phyloP scores from a whole-genome alignment of 208 protist genomes.

The Wallacemonas sp. region DNA sequence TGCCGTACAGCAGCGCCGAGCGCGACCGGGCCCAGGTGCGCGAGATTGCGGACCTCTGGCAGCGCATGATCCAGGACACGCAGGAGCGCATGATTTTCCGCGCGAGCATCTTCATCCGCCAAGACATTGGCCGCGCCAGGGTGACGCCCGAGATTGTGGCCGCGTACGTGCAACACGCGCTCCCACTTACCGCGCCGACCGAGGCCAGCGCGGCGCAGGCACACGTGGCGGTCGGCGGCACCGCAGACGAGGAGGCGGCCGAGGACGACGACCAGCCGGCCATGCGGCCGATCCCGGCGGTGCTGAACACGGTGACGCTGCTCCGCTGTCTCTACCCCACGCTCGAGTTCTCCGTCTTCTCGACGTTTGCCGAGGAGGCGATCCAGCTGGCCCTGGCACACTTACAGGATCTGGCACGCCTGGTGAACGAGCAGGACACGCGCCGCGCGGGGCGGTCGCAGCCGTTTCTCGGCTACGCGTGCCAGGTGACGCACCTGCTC shows the following conservation, averaged over 20 bases:
- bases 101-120: slow-evolving; percentile 73
- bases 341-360: slow-evolving; percentile 86
- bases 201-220: too few species aligned
- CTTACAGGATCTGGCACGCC: slow-evolving; percentile 55
- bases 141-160: slow-evolving; percentile 42
- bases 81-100: slow-evolving; percentile 88
- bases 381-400: slow-evolving; percentile 64
- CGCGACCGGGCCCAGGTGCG: slow-evolving; percentile 23
- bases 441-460: slow-evolving; percentile 16
- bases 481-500: slow-evolving; percentile 74
- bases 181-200: too few species aligned
- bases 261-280: not conserved
- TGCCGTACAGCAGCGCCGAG: slow-evolving; percentile 16
- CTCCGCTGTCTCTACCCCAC: slow-evolving; percentile 77
- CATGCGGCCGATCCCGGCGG: slow-evolving; percentile 52
- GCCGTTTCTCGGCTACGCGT: slow-evolving; percentile 24
- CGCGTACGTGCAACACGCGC: slow-evolving; percentile 42
- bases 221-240: not conserved
- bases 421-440: slow-evolving; percentile 42
- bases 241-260: not conserved
- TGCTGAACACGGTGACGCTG: slow-evolving; percentile 63
- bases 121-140: slow-evolving; percentile 44
- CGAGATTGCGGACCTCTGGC: slow-evolving; percentile 58
- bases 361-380: slow-evolving; percentile 87
- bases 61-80: slow-evolving; percentile 85